phyloP scores from a whole-genome alignment of 495 filamentous ascomycete species.

The Hypoxylon trugodes region DNA sequence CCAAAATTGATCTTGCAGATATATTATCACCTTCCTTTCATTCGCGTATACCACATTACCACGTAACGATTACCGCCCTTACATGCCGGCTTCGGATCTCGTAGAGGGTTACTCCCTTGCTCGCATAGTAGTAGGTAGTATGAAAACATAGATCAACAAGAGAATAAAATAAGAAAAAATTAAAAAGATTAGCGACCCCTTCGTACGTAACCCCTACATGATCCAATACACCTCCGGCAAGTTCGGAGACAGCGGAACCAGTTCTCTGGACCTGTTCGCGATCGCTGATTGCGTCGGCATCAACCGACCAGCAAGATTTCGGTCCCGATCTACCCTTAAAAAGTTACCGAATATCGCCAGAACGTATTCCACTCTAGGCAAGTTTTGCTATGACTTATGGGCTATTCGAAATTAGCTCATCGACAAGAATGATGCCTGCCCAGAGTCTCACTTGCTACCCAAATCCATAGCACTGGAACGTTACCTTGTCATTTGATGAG shows the following conservation, averaged over 20 bases:
- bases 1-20: slow-evolving; percentile 35
- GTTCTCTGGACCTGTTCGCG: slow-evolving; percentile 22
- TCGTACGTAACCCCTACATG: slow-evolving; percentile 3
- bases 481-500: neutral
- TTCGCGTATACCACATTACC: neutral
- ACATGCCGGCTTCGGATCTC: slow-evolving; percentile 21
- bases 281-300: slow-evolving; percentile 36
- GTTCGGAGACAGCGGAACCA: slow-evolving; percentile 28
- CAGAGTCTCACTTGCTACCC: slow-evolving; percentile 5
- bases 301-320: slow-evolving; percentile 32
- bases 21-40: neutral
- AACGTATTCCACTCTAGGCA: neutral
- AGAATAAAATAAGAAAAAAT: too few species aligned
- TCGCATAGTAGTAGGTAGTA: too few species aligned
- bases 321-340: slow-evolving; percentile 23
- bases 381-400: slow-evolving; percentile 16
- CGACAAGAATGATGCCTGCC: neutral
- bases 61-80: slow-evolving; percentile 7
- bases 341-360: neutral
- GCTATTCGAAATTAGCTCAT: slow-evolving; percentile 1
- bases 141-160: too few species aligned
- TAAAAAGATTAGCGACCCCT: too few species aligned
- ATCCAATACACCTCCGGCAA: neutral
- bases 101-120: neutral
- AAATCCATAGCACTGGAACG: slow-evolving; percentile 14